These are phyloP conservation scores for Nothomitra cinnamomea DNA, from an alignment of 2,329 filamentous ascomycete genomes.

Conservation along the genomic window DNA sequence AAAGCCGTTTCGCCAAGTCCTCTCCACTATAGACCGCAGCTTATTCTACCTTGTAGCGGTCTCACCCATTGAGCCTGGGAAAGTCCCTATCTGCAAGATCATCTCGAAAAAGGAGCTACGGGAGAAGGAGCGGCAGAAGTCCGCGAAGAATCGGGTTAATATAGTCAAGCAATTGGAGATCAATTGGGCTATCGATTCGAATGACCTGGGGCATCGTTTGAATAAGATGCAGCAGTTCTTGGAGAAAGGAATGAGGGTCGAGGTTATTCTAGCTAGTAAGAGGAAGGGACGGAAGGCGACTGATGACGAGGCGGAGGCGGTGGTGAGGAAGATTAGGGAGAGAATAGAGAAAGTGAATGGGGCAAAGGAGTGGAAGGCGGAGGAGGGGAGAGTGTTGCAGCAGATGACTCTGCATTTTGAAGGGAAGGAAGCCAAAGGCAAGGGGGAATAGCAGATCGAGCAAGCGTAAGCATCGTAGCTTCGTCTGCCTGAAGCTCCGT, in stretches of 20 bases:
- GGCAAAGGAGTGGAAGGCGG: slow-evolving; percentile 23
- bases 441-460: neutral
- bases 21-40: slow-evolving; percentile 1
- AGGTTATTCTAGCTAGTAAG: slow-evolving; percentile 11
- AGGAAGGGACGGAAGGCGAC: slow-evolving; percentile 8
- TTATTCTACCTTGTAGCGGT: neutral
- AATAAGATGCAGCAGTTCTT: slow-evolving; percentile 11
- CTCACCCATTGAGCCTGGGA: neutral
- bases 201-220: slow-evolving; percentile 13
- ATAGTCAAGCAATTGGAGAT: slow-evolving; percentile 12
- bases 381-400: slow-evolving; percentile 25
- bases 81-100: slow-evolving; percentile 4
- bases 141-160: slow-evolving; percentile 4
- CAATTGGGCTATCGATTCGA: slow-evolving; percentile 11
- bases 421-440: neutral
- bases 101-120: slow-evolving; percentile 1
- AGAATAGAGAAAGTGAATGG: slow-evolving; percentile 10
- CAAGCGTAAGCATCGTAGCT: neutral
- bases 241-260: slow-evolving; percentile 10
- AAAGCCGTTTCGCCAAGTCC: neutral
- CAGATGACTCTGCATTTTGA: slow-evolving; percentile 22
- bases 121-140: neutral
- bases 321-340: slow-evolving; percentile 9
- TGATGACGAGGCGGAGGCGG: slow-evolving; percentile 5
- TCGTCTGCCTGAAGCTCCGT: too few species aligned